Evolutionary conservation across 1,284 basidiomycete species (phyloP), one percentile per base, ranked within the genome.

Genomic region (Melampsora larici-populina): DNA sequence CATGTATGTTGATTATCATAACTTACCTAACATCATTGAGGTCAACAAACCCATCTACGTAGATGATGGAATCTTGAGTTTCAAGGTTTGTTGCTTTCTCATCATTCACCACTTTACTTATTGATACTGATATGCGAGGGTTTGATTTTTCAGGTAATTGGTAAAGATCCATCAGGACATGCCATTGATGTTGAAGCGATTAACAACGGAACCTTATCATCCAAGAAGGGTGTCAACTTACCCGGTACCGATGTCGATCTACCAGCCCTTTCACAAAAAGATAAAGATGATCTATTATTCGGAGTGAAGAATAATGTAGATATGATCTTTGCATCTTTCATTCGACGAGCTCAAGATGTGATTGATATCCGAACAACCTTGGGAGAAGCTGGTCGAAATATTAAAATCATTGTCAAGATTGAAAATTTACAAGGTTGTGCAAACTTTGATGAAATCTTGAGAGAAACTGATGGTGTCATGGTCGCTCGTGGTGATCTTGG

Each of bases 361-460:
- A 88, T 87, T 80, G 92, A 96, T 83, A 97, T 98, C 84, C 91
- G 93, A 81, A 87, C 89, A 78, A 91, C 93, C 79, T 90, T 98
- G 80, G 95, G 94, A 71, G 89, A 93, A 67, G 93, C 93, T 71
- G 95, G 95, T 78, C 91, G 92, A 78, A 90, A 86, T 85, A 94
- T 98, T 88, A 97, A 97, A 86, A 94, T 98, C 84, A 97, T 97
- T 81, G 93, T 94, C 86, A 98, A 98, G 86, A 97, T 98, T 81
- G 94, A 98, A 86, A 97, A 97, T 86, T 92, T 97, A 86, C 95
- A 97, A 86, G 94, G 94, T 85, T 92, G 97, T 75, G 89, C 89
- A 82, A 97, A 97, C 88, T 97, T 98, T 86, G 94, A 97, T 85
- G 94, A 97, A 86, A 98, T 97, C 83, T 85, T 97, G 82, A 89